Evolutionary conservation across 2,329 filamentous ascomycete species (phyloP).

Genomic region (Trichoderma sp.): DNA sequence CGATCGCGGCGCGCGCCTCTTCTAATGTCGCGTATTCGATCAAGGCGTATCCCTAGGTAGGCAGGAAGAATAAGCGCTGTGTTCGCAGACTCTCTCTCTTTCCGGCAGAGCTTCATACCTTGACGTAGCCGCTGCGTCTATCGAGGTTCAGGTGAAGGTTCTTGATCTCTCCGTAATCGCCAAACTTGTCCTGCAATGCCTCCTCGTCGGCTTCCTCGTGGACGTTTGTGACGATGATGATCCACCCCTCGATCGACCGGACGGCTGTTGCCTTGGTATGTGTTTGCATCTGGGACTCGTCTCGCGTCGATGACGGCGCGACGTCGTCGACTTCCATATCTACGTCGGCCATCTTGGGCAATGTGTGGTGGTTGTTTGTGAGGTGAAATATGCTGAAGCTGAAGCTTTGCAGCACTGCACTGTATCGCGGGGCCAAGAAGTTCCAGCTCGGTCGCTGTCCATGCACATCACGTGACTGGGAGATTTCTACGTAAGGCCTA

Average conservation of each 20-base stretch:
- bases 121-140: constrained; percentile 80
- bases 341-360: constrained; percentile 52
- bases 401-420: constrained; percentile 3
- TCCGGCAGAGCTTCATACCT: constrained; percentile 54
- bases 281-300: constrained; percentile 69
- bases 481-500: background rate
- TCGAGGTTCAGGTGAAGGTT: constrained; percentile 84
- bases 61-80: background rate
- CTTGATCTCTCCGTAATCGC: constrained; percentile 84
- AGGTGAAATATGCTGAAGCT: background rate
- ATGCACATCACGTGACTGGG: constrained; percentile 15
- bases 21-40: constrained; percentile 81
- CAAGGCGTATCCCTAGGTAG: constrained; percentile 72
- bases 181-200: constrained; percentile 78
- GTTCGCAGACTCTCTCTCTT: background rate
- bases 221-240: constrained; percentile 82
- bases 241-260: constrained; percentile 87
- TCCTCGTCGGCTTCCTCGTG: constrained; percentile 87
- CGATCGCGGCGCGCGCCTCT: constrained; percentile 80
- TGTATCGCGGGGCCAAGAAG: constrained; percentile 20
- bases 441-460: background rate
- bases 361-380: background rate
- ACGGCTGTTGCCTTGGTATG: constrained; percentile 75
- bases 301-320: constrained; percentile 47
- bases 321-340: constrained; percentile 62